Conservation (phyloP, 2,329 filamentous ascomycete genomes). For the Fusarium pininemorale region DNA sequence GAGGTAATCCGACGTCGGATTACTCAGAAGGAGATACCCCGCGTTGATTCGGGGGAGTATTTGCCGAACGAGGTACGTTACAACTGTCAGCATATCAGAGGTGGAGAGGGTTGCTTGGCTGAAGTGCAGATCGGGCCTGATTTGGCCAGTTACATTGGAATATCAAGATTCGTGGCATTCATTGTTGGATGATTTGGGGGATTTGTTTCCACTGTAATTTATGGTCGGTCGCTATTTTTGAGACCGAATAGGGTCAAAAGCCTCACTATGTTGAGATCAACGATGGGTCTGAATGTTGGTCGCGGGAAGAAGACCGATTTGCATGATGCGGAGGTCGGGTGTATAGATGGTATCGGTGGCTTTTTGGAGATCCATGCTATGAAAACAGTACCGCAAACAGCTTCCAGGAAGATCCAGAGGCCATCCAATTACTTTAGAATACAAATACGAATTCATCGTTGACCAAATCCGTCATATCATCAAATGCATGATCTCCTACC, state of each 20-base stretch:
- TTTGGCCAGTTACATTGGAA: slow-evolving; percentile 2
- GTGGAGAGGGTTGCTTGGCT: slow-evolving; percentile 17
- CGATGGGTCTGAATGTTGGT: background rate
- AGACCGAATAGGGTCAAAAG: background rate
- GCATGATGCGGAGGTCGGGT: background rate
- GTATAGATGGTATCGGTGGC: fast-evolving
- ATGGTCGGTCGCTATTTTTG: background rate
- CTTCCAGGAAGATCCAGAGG: fast-evolving
- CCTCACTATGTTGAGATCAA: background rate
- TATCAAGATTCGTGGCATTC: slow-evolving; percentile 8
- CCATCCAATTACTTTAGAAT: background rate
- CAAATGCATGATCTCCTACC: slow-evolving; percentile 19
- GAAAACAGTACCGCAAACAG: background rate
- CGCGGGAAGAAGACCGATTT: background rate
- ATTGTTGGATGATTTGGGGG: background rate
- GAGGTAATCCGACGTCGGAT: background rate
- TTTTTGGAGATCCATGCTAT: too few relatives aligned
- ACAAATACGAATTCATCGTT: slow-evolving; percentile 37
- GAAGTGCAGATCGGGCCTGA: slow-evolving; percentile 13
- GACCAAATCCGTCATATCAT: slow-evolving; percentile 34
- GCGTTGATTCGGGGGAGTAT: slow-evolving; percentile 14
- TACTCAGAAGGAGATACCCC: slow-evolving; percentile 19
- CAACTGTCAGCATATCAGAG: slow-evolving; percentile 19
- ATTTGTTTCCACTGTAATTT: slow-evolving; percentile 1
- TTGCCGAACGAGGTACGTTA: slow-evolving; percentile 1